Conservation (phyloP, 2,329 filamentous ascomycete species). For the Truncatella angustata region DNA sequence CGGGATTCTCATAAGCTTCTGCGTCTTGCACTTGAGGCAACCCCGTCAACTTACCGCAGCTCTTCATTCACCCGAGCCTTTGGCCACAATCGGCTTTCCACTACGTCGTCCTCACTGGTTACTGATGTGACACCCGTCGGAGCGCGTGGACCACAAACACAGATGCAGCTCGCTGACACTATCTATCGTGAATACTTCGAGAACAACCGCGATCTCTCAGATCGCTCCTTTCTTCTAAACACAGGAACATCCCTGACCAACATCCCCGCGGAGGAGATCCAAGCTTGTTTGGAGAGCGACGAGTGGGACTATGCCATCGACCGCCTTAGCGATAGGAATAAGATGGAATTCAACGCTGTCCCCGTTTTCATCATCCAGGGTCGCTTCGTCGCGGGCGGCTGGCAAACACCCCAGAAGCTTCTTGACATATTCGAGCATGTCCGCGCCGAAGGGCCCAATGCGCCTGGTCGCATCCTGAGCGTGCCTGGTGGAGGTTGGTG, state of each 20-base stretch:
- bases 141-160: slow-evolving; percentile 26
- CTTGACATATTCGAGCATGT: slow-evolving; percentile 56
- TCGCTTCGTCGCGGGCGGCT: slow-evolving; percentile 67
- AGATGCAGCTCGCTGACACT: slow-evolving; percentile 38
- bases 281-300: slow-evolving; percentile 24
- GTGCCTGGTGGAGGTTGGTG: slow-evolving; percentile 1
- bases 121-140: slow-evolving; percentile 3
- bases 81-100: neutral
- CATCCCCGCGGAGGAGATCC: slow-evolving; percentile 19
- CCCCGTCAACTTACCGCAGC: slow-evolving; percentile 22
- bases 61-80: slow-evolving; percentile 16
- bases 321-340: slow-evolving; percentile 21
- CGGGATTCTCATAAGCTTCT: slow-evolving; percentile 47
- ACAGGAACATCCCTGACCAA: slow-evolving; percentile 21
- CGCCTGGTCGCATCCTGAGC: neutral
- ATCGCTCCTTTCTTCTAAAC: slow-evolving; percentile 34
- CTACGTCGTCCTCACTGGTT: neutral
- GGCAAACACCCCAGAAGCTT: slow-evolving; percentile 66
- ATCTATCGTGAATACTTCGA: slow-evolving; percentile 44
- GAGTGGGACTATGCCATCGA: slow-evolving; percentile 35
- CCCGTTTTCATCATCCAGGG: slow-evolving; percentile 72
- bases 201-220: slow-evolving; percentile 39
- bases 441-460: neutral
- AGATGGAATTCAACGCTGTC: slow-evolving; percentile 57
- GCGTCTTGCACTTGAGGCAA: slow-evolving; percentile 34